Evolutionary conservation across 2,329 filamentous ascomycete genomes (phyloP).

Genomic region (Clonostachys rhizophaga): DNA sequence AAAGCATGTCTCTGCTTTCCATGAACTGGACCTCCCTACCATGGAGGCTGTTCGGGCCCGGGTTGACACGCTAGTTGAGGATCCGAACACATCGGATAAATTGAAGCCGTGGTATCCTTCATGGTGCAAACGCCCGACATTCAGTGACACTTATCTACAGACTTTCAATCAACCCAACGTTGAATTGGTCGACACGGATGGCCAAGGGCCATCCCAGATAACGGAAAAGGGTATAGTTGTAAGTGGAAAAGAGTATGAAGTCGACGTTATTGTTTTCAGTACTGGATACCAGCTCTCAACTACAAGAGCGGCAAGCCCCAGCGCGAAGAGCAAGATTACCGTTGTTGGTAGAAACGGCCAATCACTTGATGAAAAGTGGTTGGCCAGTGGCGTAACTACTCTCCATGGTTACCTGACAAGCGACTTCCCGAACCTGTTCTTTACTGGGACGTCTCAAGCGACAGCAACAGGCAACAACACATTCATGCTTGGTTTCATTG

Average conservation of each 20-base stretch:
- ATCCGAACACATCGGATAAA: constrained; percentile 41
- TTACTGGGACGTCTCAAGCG: constrained; percentile 32
- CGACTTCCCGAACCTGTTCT: constrained; percentile 52
- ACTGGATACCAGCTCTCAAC: constrained; percentile 25
- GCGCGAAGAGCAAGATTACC: constrained; percentile 5
- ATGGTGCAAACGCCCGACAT: constrained; percentile 61
- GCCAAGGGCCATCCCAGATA: constrained; percentile 40
- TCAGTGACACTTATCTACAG: constrained; percentile 54
- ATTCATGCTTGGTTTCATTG: constrained; percentile 19
- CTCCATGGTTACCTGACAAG: constrained; percentile 44
- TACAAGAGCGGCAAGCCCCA: constrained; percentile 17
- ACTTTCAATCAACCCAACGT: constrained; percentile 57
- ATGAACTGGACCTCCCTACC: constrained; percentile 32
- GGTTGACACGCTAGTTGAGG: constrained; percentile 44
- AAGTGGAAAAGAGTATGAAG: constrained; percentile 37
- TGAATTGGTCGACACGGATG: constrained; percentile 54
- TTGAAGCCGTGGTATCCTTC: constrained; percentile 56
- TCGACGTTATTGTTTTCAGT: constrained; percentile 30
- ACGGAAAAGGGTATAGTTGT: constrained; percentile 41
- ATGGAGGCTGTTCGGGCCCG: constrained; percentile 39
- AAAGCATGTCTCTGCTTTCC: constrained; percentile 13
- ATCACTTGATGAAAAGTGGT: constrained; percentile 39
- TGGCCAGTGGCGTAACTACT: constrained; percentile 32
- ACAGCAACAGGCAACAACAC: not conserved
- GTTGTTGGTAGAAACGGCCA: constrained; percentile 37